Base-by-base conservation (phyloP, 768 basidiomycete species). In the Naganishia vaughanmartiniae region DNA sequence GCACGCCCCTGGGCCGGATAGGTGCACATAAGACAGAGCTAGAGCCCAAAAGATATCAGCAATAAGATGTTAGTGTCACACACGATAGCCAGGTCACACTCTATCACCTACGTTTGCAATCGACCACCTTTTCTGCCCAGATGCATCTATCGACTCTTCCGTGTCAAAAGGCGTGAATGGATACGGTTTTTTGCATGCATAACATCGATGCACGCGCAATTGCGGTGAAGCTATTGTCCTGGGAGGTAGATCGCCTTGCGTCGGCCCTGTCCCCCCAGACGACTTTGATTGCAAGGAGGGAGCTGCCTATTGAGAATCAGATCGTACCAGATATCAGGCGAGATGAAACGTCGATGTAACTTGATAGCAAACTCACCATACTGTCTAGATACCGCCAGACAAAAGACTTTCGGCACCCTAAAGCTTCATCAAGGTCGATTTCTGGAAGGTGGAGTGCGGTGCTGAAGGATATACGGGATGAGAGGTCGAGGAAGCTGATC, bases 151-250 rank as follows among this genome's bases (percentile, higher is more conserved):
- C 24, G 39, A n/a, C 21, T 24, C 24, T 15, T 7, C n/a, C 17
- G 60, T 63, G 7, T 63, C 60, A 42, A 63, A 63, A 12, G 42
- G 36, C 19, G 36, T 63, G 21, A 42, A 45, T 6, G 60, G 60
- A 45, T 63, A 63, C n/a, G 60, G 60, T 26, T 17, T 63, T 6
- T 21, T 63, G 60, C 60, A 63, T 2, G n/a, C 4, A 42, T 5
- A 6, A 30, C 60, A 63, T 45, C 60, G 31, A 63, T 63, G 60
- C 21, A 63, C 26, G 39, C 60, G 36, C 14, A n/a, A 39, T 14
- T 39, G 57, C 57, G 31, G 57, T 7, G 15, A 17, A 26, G n/a
- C 42, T 12, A 4, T 26, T 9, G 19, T 11, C 14, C 46, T 39
- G 10, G 36, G 24, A 7, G 5, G n/a, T 14, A 26, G 48, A 51